Base-by-base conservation (phyloP, 352 stramenopile species). In the Blastocystis sp. region DNA sequence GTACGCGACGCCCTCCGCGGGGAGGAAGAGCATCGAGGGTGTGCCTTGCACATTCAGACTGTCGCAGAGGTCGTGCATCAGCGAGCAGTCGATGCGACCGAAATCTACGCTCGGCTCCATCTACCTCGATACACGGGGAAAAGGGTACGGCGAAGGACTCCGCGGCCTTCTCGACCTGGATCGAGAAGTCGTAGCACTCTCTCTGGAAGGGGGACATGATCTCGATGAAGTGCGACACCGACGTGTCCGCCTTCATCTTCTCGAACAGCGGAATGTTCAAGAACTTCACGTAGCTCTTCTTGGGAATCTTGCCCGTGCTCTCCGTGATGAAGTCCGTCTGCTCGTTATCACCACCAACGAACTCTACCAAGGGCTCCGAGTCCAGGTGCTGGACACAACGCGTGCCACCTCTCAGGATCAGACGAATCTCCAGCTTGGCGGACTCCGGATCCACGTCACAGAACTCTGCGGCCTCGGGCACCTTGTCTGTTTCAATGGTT, bases 201-300 rank as follows among this genome's bases (percentile, higher is more conserved):
- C 59, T 27, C 44, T 84, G 34, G 36, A 69, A 69, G 40, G 73
- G 73, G 4, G 59, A 69, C 54, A 84, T 73, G 21, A 84, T 36
- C 21, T 84, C 73, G 21, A 84, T 67, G 49, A 84, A 72, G 27
- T 84, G 59, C 46, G 67, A 78, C 34, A 56, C 24, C 34, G 21
- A 46, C 42, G 0, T 78, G 42, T 78, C 67, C 34, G 27, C 48
- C 24, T 51, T 42, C 67, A 78, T 78, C 18, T 48, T 51, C 8
- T 78, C 46, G 67, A 63, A 78, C 24, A 46, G 24, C 27, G 46
- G 46, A 11, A 32, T 32, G 42, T 59, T 78, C 6, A 56, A 40
- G 21, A 42, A 29, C 3, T 56, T 57, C 7, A 78, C 67, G 49
- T 78, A 78, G 73, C 88, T 89, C 77, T 93, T 93, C 84, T 86